Conservation (phyloP, 2,329 filamentous ascomycete species). For the Magnaporthiopsis incrustans region DNA sequence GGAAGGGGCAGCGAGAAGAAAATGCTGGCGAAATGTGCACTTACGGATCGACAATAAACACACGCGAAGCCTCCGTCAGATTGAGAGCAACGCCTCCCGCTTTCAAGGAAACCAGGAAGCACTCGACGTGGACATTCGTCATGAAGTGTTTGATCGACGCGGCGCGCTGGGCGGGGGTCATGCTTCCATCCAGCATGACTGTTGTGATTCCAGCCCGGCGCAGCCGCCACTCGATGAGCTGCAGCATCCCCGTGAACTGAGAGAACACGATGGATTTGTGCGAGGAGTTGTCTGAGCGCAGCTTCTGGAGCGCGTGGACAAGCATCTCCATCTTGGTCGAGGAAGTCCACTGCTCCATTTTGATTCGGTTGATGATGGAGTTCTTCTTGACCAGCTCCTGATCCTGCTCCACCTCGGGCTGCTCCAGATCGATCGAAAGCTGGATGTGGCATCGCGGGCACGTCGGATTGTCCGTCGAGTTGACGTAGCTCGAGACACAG, state of each 20-base stretch:
- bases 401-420: constrained; percentile 91
- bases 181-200: constrained; percentile 95
- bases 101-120: constrained; percentile 92
- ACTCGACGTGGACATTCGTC: constrained; percentile 88
- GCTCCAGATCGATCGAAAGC: constrained; percentile 84
- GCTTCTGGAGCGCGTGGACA: constrained; percentile 85
- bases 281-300: constrained; percentile 85
- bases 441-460: constrained; percentile 90
- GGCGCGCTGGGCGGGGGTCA: constrained; percentile 90
- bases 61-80: constrained; percentile 84
- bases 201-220: constrained; percentile 96
- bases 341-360: constrained; percentile 98
- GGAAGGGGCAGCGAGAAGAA: neutral
- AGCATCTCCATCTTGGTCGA: constrained; percentile 97
- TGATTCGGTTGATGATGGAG: constrained; percentile 96
- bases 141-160: constrained; percentile 95
- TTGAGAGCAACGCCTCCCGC: constrained; percentile 94
- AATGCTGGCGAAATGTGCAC: constrained; percentile 27
- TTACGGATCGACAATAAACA: constrained; percentile 94
- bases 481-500: constrained; percentile 73
- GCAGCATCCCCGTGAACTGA: constrained; percentile 94
- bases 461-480: constrained; percentile 67
- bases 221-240: constrained; percentile 93
- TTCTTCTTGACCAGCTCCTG: constrained; percentile 82
- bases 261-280: constrained; percentile 98